Evolutionary conservation across 306 rosid genomes (phyloP), one percentile per base, ranked within the genome.

Genomic region (Dalbergia oliveri): DNA sequence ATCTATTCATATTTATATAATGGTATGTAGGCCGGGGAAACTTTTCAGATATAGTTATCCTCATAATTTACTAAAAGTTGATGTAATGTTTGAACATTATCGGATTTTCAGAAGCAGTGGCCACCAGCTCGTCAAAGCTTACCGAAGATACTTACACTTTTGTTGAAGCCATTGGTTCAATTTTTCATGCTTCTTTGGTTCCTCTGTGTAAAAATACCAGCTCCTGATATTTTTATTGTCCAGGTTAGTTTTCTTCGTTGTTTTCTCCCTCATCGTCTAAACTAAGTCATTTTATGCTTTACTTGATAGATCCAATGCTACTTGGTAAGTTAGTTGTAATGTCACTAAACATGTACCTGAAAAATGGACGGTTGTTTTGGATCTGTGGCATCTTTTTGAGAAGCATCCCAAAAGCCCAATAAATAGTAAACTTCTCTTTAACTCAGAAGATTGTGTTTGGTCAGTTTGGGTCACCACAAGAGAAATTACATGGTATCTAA

Each of bases 171-270:
- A 19, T 63, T 95, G 79, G 64, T 90, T 88, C 99, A 95, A 65
- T 73, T 90, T 83, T 16, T 88, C 13, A 78, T 72, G 88, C 96
- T 95, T 74, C 99, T 95, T 69, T 95, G 98, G 97, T 95, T 79
- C 87, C 98, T 95, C 84, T 87, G 93, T 69, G 26, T 89, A 45
- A 91, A 86, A 80, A 88, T 93, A 79, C 86, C 88, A 34, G 80
- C 91, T 72, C 99, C 99, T 62, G 94, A 90, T 89, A 86, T 95
- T 73, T 95, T 93, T 77, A 63, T 95, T 23, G 97, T 88, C 57
- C 98, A 95, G 98, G 99, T 95, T 79, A 75, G 88, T 35, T 43
- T 58, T 53, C 72, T 26, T 39, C 58, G 6, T 26, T 23, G n/a
- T 47, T 50, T 70, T 35, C 49, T 35, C 4, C 50, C 12, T 54